Evolutionary conservation across 148 eudicot genomes (phyloP), one percentile per base, ranked within the genome.

Genomic region (Pharnaceum exiguum): DNA sequence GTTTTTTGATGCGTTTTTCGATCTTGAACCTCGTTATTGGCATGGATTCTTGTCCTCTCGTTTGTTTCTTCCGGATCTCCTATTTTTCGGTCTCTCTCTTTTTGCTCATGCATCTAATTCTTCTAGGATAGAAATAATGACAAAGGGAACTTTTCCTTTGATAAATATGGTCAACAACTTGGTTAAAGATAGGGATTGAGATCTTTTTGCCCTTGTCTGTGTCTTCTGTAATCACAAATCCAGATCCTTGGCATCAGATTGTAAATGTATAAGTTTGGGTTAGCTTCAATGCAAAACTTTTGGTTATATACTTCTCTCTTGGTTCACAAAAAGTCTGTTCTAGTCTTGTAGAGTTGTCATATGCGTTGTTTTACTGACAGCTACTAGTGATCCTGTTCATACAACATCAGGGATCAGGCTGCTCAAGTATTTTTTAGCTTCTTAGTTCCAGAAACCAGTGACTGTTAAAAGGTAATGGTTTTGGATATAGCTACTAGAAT

Each of bases 11-110:
- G 96, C 99, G 2, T 94, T 94, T 63, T 94, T 94, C 52, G 90
- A 94, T 56, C 75, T 94, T 22, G 96, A 94, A 65, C 99, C 99
- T 26, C 96, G 84, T 31, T 86, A 89, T 58, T 89, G 99, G 99
- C 99, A 94, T 56, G 99, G 99, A 22, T 94, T 94, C 73, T 82
- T 94, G 76, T 88, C 96, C 3, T 94, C 99, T 45, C 57, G 96
- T 69, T 58, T 94, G 37, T 89, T 81, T 49, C 91, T 94, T 56
- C 99, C 95, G 0, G 96, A 94, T 61, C 89, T 89, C 21, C 0
- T 94, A 17, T 55, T 82, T 33, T 94, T 94, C 24, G 99, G 96
- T 44, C 82, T 94, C 13, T 79, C 96, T 19, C 96, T 89, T 57
- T 94, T 94, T 60, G 68, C 68, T 37, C 75, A 89, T 59, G 99